These are phyloP conservation scores for Mycena olivaceomarginata DNA, from an alignment of 768 basidiomycete genomes.

Conservation along the genomic window DNA sequence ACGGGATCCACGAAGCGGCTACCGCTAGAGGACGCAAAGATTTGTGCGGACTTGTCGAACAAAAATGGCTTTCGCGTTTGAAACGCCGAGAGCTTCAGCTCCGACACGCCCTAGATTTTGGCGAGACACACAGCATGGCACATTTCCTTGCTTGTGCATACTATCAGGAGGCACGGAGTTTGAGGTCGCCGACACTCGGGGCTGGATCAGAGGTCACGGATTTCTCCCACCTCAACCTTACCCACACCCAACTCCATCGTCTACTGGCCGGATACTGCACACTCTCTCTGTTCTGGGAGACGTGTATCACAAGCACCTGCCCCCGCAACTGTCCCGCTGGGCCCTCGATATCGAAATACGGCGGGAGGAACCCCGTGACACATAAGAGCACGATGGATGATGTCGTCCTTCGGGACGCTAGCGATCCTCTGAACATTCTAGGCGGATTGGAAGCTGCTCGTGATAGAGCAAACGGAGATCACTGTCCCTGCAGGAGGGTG, in stretches of 20 bases:
- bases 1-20: slow-evolving; percentile 19
- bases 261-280: slow-evolving; percentile 30
- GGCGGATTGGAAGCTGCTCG: neutral
- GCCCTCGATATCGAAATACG: too few relatives aligned
- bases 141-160: slow-evolving; percentile 16
- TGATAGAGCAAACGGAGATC: neutral
- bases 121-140: slow-evolving; percentile 21
- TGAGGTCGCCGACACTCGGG: neutral
- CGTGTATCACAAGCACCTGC: neutral
- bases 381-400: neutral
- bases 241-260: neutral
- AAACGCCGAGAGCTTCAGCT: slow-evolving; percentile 17
- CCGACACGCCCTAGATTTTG: slow-evolving; percentile 33
- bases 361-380: too few relatives aligned
- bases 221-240: slow-evolving; percentile 10
- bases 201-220: slow-evolving; percentile 8
- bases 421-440: neutral
- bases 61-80: slow-evolving; percentile 21
- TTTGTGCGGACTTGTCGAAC: slow-evolving; percentile 22
- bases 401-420: neutral
- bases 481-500: neutral
- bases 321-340: neutral
- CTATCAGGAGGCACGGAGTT: slow-evolving; percentile 25
- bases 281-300: slow-evolving; percentile 23
- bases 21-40: slow-evolving; percentile 5